These are phyloP conservation scores for Hyphodiscus hymeniophilus DNA, from an alignment of 495 filamentous ascomycete species.

Conservation along the genomic window DNA sequence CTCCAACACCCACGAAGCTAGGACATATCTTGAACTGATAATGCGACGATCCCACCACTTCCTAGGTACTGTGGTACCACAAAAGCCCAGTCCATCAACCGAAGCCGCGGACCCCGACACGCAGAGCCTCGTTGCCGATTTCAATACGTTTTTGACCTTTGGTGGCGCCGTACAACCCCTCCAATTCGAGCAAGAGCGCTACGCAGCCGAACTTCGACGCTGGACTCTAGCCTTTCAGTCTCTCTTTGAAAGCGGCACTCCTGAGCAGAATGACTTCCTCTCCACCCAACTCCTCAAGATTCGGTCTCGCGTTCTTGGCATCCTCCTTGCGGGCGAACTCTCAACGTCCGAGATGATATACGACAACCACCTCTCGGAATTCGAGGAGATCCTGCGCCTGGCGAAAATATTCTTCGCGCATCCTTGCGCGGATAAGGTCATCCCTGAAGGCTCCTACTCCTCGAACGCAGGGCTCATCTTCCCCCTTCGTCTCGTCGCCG, in stretches of 20 bases:
- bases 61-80: neutral
- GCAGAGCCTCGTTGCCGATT: too few relatives aligned
- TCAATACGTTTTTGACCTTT: too few relatives aligned
- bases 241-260: neutral
- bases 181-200: conserved; percentile 8
- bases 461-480: conserved; percentile 28
- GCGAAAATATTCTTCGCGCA: neutral
- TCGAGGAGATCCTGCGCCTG: conserved; percentile 1
- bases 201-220: conserved; percentile 2
- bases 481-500: conserved; percentile 27
- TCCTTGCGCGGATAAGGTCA: neutral
- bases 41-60: conserved; percentile 15
- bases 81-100: too few relatives aligned
- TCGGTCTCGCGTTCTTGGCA: neutral
- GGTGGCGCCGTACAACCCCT: neutral
- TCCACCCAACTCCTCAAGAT: conserved; percentile 3
- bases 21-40: conserved; percentile 14
- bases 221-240: conserved; percentile 5
- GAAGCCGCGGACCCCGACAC: too few relatives aligned
- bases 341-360: conserved; percentile 8
- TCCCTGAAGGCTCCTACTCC: neutral
- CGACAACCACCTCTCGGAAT: neutral
- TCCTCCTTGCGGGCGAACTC: neutral
- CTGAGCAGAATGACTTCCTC: neutral
- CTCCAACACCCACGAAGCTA: neutral